These are phyloP conservation scores for Trypanosoma vivax DNA, from an alignment of 208 protist species.

Conservation along the genomic window DNA sequence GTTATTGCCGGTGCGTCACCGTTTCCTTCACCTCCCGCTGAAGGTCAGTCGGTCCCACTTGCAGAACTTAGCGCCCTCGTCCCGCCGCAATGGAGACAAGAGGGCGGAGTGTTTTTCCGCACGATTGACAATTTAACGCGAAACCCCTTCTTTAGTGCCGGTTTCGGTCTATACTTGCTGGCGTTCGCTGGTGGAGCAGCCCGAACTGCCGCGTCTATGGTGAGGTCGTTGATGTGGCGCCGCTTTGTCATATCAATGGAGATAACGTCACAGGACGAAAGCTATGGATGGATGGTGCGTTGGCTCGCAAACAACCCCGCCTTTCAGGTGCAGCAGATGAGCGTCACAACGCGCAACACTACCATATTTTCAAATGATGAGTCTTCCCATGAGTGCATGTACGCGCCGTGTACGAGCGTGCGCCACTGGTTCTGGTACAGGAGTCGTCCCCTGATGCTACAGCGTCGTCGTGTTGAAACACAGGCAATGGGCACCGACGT, in stretches of 20 bases:
- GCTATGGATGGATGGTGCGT: conserved; percentile 81
- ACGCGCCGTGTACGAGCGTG: conserved; percentile 66
- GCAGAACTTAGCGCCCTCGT: conserved; percentile 54
- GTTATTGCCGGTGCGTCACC: background rate
- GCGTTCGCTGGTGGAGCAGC: conserved; percentile 60
- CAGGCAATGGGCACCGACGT: conserved; percentile 66
- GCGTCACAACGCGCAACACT: conserved; percentile 49
- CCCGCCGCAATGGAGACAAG: conserved; percentile 44
- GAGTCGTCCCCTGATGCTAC: conserved; percentile 57
- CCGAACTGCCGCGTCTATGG: conserved; percentile 26
- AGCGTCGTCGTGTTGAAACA: conserved; percentile 61
- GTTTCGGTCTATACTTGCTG: conserved; percentile 78
- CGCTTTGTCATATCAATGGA: conserved; percentile 82
- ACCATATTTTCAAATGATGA: conserved; percentile 67
- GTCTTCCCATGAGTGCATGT: conserved; percentile 47
- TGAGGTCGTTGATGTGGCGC: conserved; percentile 41
- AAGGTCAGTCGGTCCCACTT: conserved; percentile 3
- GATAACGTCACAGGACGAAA: conserved; percentile 67
- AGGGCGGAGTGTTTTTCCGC: conserved; percentile 32
- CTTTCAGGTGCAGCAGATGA: conserved; percentile 77
- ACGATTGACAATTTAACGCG: conserved; percentile 36
- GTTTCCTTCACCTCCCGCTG: background rate
- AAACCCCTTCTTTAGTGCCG: conserved; percentile 87
- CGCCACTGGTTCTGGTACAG: conserved; percentile 83
- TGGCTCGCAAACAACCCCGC: conserved; percentile 63